phyloP scores from a whole-genome alignment of 2,329 filamentous ascomycete genomes.

The Cryphonectria naterciae region DNA sequence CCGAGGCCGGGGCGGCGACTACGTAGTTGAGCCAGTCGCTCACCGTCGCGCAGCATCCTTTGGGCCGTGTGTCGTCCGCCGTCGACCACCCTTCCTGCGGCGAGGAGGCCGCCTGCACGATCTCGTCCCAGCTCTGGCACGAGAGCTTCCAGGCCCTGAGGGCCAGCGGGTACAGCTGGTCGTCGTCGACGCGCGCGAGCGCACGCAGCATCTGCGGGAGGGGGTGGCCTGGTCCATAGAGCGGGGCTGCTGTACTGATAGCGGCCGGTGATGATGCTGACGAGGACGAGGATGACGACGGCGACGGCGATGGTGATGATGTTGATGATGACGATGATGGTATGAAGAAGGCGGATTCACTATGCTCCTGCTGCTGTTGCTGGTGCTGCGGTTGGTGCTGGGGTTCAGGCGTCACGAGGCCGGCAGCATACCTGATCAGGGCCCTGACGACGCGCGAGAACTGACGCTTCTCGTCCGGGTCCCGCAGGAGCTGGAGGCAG shows the following conservation, averaged over 20 bases:
- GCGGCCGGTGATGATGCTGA: background rate
- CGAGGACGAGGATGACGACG: background rate
- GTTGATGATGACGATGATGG: background rate
- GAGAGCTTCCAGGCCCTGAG: constrained; percentile 23
- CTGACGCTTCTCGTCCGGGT: constrained; percentile 10
- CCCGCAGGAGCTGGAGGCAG: background rate
- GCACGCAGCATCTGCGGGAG: constrained; percentile 14
- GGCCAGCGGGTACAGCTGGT: constrained; percentile 18
- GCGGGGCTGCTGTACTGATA: background rate
- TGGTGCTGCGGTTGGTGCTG: background rate
- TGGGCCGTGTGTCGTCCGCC: background rate
- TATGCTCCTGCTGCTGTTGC: background rate
- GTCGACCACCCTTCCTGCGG: background rate
- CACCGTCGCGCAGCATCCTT: background rate
- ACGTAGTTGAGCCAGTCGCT: constrained; percentile 15
- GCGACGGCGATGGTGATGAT: background rate
- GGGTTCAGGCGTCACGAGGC: background rate
- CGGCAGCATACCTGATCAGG: constrained; percentile 16
- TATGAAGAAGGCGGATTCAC: background rate
- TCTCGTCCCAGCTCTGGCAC: constrained; percentile 22
- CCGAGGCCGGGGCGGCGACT: background rate
- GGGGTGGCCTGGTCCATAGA: constrained; percentile 6
- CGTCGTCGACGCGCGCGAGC: constrained; percentile 24
- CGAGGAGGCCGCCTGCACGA: background rate
- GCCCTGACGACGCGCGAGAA: constrained; percentile 19